Evolutionary conservation across 768 basidiomycete genomes (phyloP), one percentile per base, ranked within the genome.

Genomic region (Leccinum truebloodii): DNA sequence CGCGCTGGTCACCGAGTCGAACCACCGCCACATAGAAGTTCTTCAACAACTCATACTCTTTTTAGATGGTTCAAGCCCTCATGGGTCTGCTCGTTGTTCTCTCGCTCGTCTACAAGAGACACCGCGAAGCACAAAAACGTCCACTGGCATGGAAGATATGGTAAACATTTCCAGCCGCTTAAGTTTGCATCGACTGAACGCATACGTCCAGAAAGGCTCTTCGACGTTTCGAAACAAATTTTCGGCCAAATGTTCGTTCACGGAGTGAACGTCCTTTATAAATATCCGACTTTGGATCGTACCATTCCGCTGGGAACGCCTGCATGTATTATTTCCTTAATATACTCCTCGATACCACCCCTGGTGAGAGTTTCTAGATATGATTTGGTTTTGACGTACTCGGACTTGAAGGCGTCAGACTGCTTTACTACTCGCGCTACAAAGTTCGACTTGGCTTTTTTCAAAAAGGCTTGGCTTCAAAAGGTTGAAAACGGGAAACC

Each of bases 311-410:
- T 16, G 83, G 85, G 44, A 97, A 98, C 72, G 94, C 96, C 5
- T 98, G 96, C 65, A 88, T 90, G 28, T 85, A 85, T 65, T 97
- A 98, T 75, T 95, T 97, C 71, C 85, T 97, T 49, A 95, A 98
- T 69, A 89, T 98, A 53, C 78, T 96, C 30, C 78, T 98, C 59
- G 96, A 98, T 75, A 76, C 73, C 32, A 74, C 69, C 1, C 79
- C 95, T 58, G 96, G 94, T 91, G 63, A 69, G 24, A 13, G 30
- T 55, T 2, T n/a, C 13, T 32, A 20, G 30, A 59, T 41, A 20
- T 52, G 13, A 52, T n/a, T 22, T 26, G 10, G 44, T 55, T 48
- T 53, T 71, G 53, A 65, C 54, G 13, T 54, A 35, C 20, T 57
- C 22, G 35, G 50, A 16, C 51, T 18, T 24, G 41, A 53, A 65